Evolutionary conservation across 2,329 filamentous ascomycete species (phyloP), one percentile per base, ranked within the genome.

Genomic region (Cladosporium cucumerinum): DNA sequence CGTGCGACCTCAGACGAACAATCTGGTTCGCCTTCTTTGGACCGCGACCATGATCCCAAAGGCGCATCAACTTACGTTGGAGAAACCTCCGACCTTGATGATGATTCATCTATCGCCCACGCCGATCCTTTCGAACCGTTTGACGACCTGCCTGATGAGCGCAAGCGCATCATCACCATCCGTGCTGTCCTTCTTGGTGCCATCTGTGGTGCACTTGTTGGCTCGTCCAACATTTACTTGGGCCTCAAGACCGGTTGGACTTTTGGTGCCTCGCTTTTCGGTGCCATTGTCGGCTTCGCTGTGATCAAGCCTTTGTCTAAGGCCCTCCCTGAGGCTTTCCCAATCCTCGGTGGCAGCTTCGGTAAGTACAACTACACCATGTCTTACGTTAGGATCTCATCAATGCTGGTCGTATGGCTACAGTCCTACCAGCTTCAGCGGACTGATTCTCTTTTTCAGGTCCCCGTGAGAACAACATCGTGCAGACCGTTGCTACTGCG

Each of bases 181-280:
- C 82, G 86, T 52, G 85, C 86, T 18, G 75, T 88, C 26, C 64
- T 86, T 46, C 76, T 85, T 36, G 86, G 86, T 54, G 80, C 84
- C 63, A 71, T 84, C 49, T 81, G 86, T 32, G 86, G 86, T 55
- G 84, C 82, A 18, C 78, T 88, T 10, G 85, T 87, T 69, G 87
- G 86, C 69, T 84, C 85, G 11, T 87, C 85, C 65, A 88, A 88
- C 71, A 79, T 88, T 49, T 88, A 88, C 69, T 80, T 88, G 28
- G 85, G 85, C 79, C 76, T 79, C 30, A 80, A 80, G 74, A 78
- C 78, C 7, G 78, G 78, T 32, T 79, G 78, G 78, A 80, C 77
- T 0, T 79, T 80, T 65, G 72, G 72, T 43, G 82, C 81, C 39
- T 66, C 60, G 14, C 61, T 72, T 5, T 73, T 72, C 49, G 69